Percentiles rank a stretch among this genome's conserved stretches.
Evolutionary conservation across 2,329 filamentous ascomycete species (phyloP).

Genomic region (Alternaria sp.): DNA sequence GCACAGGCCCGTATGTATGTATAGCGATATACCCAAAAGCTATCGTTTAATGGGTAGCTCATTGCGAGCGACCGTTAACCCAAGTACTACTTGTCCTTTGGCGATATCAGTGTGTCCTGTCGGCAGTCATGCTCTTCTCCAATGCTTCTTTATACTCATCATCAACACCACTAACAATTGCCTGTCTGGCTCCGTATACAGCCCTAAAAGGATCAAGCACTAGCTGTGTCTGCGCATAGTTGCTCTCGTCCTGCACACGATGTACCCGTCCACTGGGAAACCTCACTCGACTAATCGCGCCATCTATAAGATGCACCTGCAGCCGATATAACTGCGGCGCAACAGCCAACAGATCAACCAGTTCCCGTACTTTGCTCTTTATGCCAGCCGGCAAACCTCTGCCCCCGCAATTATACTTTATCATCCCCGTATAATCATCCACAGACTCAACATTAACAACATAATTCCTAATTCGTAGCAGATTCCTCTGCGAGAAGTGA

Average conservation of each 20-base stretch:
- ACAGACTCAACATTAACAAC: slow-evolving; percentile 56
- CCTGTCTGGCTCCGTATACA: slow-evolving; percentile 46
- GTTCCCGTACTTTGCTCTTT: slow-evolving; percentile 47
- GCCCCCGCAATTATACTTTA: slow-evolving; percentile 59
- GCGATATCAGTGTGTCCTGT: slow-evolving; percentile 5
- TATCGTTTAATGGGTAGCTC: slow-evolving; percentile 20
- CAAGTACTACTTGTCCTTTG: neutral
- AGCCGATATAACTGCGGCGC: slow-evolving; percentile 33
- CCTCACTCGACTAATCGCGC: slow-evolving; percentile 32
- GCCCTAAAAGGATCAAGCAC: slow-evolving; percentile 52
- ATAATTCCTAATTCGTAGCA: slow-evolving; percentile 51
- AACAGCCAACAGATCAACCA: slow-evolving; percentile 48
- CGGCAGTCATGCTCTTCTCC: slow-evolving; percentile 40
- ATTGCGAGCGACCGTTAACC: slow-evolving; percentile 4
- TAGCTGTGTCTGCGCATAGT: slow-evolving; percentile 46
- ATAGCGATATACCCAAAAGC: slow-evolving; percentile 33
- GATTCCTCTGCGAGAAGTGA: slow-evolving; percentile 50
- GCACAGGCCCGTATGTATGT: slow-evolving; percentile 13
- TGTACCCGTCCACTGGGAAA: slow-evolving; percentile 43
- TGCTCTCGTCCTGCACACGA: slow-evolving; percentile 42
- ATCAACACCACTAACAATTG: slow-evolving; percentile 49
- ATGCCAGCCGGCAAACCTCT: slow-evolving; percentile 53
- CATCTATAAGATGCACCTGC: slow-evolving; percentile 42
- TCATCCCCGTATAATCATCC: slow-evolving; percentile 58
- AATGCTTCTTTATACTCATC: slow-evolving; percentile 45